A percentile compares a stretch with the other conserved stretches of the same genome.
Conservation (phyloP, 2,329 filamentous ascomycete genomes). For the Blastomyces emzantsi region DNA sequence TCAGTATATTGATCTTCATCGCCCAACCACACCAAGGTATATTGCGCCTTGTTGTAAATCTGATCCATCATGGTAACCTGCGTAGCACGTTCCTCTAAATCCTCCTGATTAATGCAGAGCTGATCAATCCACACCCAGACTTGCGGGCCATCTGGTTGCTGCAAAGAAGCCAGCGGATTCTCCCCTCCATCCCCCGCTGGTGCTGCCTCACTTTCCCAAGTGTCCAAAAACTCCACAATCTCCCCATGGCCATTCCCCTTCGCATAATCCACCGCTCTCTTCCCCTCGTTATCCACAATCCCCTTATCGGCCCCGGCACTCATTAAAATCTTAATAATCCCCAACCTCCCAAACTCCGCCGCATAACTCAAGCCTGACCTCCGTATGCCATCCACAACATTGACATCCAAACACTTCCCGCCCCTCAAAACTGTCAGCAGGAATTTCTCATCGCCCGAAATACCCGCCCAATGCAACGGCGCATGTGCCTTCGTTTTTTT, state of each 20-base stretch:
- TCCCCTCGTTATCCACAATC: slow-evolving; percentile 1
- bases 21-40: slow-evolving; percentile 20
- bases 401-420: not conserved
- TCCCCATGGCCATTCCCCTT: not conserved
- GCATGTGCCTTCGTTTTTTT: slow-evolving; percentile 3
- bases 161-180: not conserved
- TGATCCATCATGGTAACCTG: slow-evolving; percentile 16
- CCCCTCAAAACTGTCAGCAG: not conserved
- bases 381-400: slow-evolving; percentile 2
- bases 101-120: slow-evolving; percentile 16
- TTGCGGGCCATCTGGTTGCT: slow-evolving; percentile 5
- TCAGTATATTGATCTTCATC: slow-evolving; percentile 13
- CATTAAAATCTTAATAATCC: slow-evolving; percentile 5
- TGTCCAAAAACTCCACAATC: slow-evolving; percentile 5
- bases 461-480: slow-evolving; percentile 4
- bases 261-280: slow-evolving; percentile 8
- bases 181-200: not conserved
- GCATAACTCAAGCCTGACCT: slow-evolving; percentile 7
- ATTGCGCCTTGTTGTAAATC: slow-evolving; percentile 14
- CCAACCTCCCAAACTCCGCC: slow-evolving; percentile 5
- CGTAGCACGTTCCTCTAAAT: slow-evolving; percentile 13
- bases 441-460: not conserved
- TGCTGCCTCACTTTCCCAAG: not conserved
- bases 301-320: not conserved
- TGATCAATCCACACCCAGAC: slow-evolving; percentile 16